These are phyloP conservation scores for Boletus bicolor DNA, from an alignment of 768 basidiomycete species.

Conservation along the genomic window DNA sequence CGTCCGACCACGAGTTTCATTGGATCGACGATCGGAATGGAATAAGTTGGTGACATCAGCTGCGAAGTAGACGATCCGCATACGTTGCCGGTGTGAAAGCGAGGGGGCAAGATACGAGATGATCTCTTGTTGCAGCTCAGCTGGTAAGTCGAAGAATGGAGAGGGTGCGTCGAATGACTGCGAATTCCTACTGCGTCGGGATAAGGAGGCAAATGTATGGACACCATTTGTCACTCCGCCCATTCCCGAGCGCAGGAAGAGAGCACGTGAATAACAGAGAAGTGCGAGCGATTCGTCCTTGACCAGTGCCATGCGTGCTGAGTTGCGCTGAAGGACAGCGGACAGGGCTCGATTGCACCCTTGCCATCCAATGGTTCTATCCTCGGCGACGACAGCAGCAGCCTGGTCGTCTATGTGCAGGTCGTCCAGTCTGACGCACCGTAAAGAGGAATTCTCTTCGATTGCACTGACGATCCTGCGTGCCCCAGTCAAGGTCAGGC, in stretches of 20 bases:
- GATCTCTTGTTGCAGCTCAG: slow-evolving; percentile 55
- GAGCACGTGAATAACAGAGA: slow-evolving; percentile 46
- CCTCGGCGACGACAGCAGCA: slow-evolving; percentile 24
- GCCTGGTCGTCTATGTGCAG: slow-evolving; percentile 28
- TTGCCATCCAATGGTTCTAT: slow-evolving; percentile 30
- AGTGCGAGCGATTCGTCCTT: slow-evolving; percentile 48
- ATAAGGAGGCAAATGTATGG: slow-evolving; percentile 1
- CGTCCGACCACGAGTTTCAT: slow-evolving; percentile 2
- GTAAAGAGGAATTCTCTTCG: slow-evolving; percentile 45
- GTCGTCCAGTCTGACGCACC: slow-evolving; percentile 51
- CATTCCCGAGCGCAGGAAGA: slow-evolving; percentile 41
- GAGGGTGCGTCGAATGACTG: slow-evolving; percentile 6
- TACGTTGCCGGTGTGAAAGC: slow-evolving; percentile 53
- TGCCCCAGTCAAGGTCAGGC: slow-evolving; percentile 45
- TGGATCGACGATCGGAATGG: slow-evolving; percentile 23
- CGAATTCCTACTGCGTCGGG: slow-evolving; percentile 4
- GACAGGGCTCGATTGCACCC: slow-evolving; percentile 32
- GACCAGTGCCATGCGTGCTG: slow-evolving; percentile 35
- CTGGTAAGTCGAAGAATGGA: slow-evolving; percentile 46
- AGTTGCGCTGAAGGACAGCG: slow-evolving; percentile 43
- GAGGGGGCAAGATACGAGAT: slow-evolving; percentile 56
- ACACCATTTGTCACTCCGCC: background rate
- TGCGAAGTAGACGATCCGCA: slow-evolving; percentile 52
- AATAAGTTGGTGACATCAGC: slow-evolving; percentile 46
- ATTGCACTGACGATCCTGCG: slow-evolving; percentile 45